Percentiles rank a stretch among this genome's conserved stretches.
These are phyloP conservation scores for Tremella mesenterica DNA, from an alignment of 768 basidiomycete genomes.

Conservation along the genomic window DNA sequence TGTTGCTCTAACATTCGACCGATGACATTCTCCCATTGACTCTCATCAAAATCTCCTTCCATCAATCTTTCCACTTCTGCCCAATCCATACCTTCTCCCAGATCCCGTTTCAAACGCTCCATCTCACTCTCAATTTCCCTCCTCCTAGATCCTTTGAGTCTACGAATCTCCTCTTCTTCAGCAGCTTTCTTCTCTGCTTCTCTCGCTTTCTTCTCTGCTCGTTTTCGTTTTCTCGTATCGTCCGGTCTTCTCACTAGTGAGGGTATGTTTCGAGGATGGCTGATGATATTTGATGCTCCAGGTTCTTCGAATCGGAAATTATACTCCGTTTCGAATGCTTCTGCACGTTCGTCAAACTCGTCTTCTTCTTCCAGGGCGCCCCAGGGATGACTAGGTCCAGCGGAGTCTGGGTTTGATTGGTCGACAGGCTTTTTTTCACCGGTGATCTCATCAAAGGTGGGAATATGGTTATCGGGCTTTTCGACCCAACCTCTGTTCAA, in stretches of 20 bases:
- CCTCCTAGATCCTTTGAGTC: constrained; percentile 61
- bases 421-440: constrained; percentile 23
- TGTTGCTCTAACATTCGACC: constrained; percentile 58
- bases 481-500: constrained; percentile 97
- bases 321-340: constrained; percentile 89
- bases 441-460: constrained; percentile 77
- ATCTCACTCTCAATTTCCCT: constrained; percentile 57
- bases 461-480: constrained; percentile 59
- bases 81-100: constrained; percentile 46
- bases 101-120: constrained; percentile 75
- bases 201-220: constrained; percentile 64
- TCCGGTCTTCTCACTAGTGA: constrained; percentile 53
- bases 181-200: constrained; percentile 48
- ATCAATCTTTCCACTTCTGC: constrained; percentile 62
- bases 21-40: constrained; percentile 76
- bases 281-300: constrained; percentile 56
- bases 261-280: constrained; percentile 63
- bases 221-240: constrained; percentile 72
- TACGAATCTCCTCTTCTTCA: constrained; percentile 59
- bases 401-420: constrained; percentile 23
- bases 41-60: constrained; percentile 88
- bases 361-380: constrained; percentile 51
- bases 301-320: constrained; percentile 98
- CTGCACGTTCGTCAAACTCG: constrained; percentile 77
- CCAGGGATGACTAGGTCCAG: constrained; percentile 38